Percentiles rank a stretch among this genome's conserved stretches.
Conservation (phyloP, 1,139 yeast genomes). For the Pichia cactophila region DNA sequence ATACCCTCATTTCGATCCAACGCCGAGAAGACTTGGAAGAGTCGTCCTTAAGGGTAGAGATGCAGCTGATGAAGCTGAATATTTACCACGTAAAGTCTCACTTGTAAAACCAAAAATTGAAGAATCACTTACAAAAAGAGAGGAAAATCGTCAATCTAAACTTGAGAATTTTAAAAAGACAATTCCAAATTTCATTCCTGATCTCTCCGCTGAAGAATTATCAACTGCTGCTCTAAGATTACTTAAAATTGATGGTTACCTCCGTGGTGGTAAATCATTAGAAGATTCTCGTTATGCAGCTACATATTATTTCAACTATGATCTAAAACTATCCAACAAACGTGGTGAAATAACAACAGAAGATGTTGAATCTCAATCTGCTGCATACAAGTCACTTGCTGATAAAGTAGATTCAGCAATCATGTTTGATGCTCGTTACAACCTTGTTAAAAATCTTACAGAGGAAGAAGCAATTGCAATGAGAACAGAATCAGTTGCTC, state of each 20-base stretch:
- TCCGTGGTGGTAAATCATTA: constrained; percentile 43
- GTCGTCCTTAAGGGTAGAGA: constrained; percentile 39
- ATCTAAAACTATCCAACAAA: constrained; percentile 36
- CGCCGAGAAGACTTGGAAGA: constrained; percentile 79
- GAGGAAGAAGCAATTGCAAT: constrained; percentile 29
- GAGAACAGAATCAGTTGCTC: constrained; percentile 25
- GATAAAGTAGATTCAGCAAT: constrained; percentile 24
- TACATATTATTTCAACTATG: constrained; percentile 43
- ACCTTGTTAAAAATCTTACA: constrained; percentile 31
- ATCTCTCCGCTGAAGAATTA: constrained; percentile 20
- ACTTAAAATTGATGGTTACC: constrained; percentile 39
- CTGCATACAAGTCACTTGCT: constrained; percentile 12
- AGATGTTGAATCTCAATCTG: constrained; percentile 19
- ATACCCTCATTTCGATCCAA: constrained; percentile 82
- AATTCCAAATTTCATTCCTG: constrained; percentile 14
- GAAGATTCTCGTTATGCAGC: constrained; percentile 56
- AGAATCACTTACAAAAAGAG: constrained; percentile 33
- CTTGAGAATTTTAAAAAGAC: constrained; percentile 23
- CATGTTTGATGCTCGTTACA: constrained; percentile 34
- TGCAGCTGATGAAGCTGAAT: constrained; percentile 50
- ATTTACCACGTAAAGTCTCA: constrained; percentile 56
- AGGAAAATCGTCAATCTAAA: constrained; percentile 31
- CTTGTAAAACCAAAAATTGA: constrained; percentile 47
- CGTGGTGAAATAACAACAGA: constrained; percentile 34
- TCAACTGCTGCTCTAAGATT: constrained; percentile 44